Conservation (phyloP, 2,329 filamentous ascomycete genomes). For the Fusarium sp. region DNA sequence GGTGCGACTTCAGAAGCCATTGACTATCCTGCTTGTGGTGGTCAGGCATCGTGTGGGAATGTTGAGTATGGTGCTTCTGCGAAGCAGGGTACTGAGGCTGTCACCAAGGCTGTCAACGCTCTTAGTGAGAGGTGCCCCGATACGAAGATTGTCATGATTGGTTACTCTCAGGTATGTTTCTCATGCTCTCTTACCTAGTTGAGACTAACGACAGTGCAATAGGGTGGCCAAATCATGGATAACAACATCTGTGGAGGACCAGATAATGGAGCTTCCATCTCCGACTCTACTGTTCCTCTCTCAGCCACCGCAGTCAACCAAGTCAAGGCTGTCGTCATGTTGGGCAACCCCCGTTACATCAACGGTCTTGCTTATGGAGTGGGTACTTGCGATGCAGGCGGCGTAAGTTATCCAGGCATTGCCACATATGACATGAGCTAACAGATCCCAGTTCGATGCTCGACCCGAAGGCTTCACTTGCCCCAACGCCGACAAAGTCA, state of each 20-base stretch:
- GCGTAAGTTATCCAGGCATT: constrained; percentile 56
- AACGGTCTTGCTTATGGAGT: constrained; percentile 68
- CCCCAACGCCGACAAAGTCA: constrained; percentile 63
- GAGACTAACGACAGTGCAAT: background rate
- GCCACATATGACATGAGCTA: fast-evolving
- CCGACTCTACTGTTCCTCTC: constrained; percentile 56
- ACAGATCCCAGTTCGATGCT: constrained; percentile 65
- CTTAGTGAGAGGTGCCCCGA: constrained; percentile 67
- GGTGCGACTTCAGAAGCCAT: constrained; percentile 67
- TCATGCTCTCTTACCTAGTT: fast-evolving
- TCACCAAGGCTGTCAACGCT: constrained; percentile 67
- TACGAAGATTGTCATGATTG: constrained; percentile 68
- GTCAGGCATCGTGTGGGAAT: constrained; percentile 67
- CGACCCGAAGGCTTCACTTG: constrained; percentile 68
- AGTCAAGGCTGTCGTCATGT: constrained; percentile 73
- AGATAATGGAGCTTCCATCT: constrained; percentile 58
- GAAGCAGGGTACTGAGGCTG: constrained; percentile 66
- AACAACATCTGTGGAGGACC: constrained; percentile 71
- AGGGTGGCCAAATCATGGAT: constrained; percentile 73
- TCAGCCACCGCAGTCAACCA: constrained; percentile 60
- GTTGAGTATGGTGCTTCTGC: constrained; percentile 70
- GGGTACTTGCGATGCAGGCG: constrained; percentile 66
- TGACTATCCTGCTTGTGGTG: constrained; percentile 71
- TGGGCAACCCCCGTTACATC: constrained; percentile 71
- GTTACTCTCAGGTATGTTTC: constrained; percentile 66